These are phyloP conservation scores for Agrocybe pediades DNA, from an alignment of 768 basidiomycete genomes.

Conservation along the genomic window DNA sequence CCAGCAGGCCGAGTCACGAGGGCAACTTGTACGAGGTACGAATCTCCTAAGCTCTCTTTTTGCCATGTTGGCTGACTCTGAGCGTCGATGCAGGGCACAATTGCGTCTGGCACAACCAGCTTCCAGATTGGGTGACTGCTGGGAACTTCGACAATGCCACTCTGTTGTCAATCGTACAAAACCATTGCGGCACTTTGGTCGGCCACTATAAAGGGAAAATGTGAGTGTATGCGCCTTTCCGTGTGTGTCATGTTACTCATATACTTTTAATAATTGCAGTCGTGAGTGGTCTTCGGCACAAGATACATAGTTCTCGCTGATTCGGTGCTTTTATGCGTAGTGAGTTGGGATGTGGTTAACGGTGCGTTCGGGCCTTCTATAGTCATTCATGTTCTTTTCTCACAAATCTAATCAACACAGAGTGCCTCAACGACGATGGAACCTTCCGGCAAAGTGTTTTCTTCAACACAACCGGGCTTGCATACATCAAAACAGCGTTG, in stretches of 20 bases:
- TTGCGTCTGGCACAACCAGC: conserved; percentile 54
- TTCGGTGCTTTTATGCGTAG: conserved; percentile 20
- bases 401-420: background rate
- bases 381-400: background rate
- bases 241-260: background rate
- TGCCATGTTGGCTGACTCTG: background rate
- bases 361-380: conserved; percentile 26
- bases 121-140: conserved; percentile 50
- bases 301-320: background rate
- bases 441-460: conserved; percentile 55
- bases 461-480: conserved; percentile 47
- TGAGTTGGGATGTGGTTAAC: conserved; percentile 57
- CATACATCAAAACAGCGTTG: conserved; percentile 54
- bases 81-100: conserved; percentile 37
- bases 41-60: background rate
- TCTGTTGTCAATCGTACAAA: conserved; percentile 45
- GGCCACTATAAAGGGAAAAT: conserved; percentile 54
- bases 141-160: conserved; percentile 43
- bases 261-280: background rate
- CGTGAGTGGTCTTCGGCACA: conserved; percentile 1
- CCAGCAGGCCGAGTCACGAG: conserved; percentile 43
- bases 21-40: conserved; percentile 47
- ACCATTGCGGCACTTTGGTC: conserved; percentile 52
- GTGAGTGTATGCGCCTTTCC: conserved; percentile 23
- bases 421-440: conserved; percentile 55